These are phyloP conservation scores for Raphidocelis subcapitata DNA, from an alignment of 139 green algal species.

Conservation along the genomic window DNA sequence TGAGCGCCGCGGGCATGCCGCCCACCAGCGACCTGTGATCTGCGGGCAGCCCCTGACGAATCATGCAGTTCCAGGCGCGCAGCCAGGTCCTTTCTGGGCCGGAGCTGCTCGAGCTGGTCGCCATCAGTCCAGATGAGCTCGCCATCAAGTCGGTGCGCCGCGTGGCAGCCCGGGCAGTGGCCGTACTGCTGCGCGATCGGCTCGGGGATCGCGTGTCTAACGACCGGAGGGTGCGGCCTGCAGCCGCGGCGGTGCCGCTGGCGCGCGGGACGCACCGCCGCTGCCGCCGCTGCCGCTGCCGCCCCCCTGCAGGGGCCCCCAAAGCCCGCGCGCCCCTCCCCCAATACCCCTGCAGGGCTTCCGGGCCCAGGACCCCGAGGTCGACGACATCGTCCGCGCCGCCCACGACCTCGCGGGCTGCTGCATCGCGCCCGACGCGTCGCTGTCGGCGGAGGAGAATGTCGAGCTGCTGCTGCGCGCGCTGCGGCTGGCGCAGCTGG, in stretches of 20 bases:
- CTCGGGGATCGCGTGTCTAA: neutral
- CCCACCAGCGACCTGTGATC: too few relatives aligned
- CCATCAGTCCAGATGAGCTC: constrained; percentile 26
- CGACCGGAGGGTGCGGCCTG: neutral
- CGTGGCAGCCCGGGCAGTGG: neutral
- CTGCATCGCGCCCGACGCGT: constrained; percentile 2
- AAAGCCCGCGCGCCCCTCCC: too few relatives aligned
- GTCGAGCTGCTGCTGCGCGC: constrained; percentile 27
- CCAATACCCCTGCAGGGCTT: constrained; percentile 24
- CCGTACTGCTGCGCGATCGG: neutral
- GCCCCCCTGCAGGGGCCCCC: too few relatives aligned
- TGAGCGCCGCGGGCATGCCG: too few relatives aligned
- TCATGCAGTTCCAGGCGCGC: constrained; percentile 22
- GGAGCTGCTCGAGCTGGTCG: constrained; percentile 26
- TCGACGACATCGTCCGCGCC: constrained; percentile 24
- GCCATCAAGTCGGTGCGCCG: constrained; percentile 16
- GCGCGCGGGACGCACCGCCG: too few relatives aligned
- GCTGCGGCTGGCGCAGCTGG: constrained; percentile 22
- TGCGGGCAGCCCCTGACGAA: too few relatives aligned
- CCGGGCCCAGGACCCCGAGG: constrained; percentile 25
- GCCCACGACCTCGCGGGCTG: constrained; percentile 20
- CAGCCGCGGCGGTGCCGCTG: neutral
- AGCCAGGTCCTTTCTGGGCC: constrained; percentile 10
- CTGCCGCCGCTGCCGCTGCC: too few relatives aligned
- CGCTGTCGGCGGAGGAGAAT: constrained; percentile 22